These are phyloP conservation scores for Trichoderma orchidacearum DNA, from an alignment of 495 filamentous ascomycete genomes.

Conservation along the genomic window DNA sequence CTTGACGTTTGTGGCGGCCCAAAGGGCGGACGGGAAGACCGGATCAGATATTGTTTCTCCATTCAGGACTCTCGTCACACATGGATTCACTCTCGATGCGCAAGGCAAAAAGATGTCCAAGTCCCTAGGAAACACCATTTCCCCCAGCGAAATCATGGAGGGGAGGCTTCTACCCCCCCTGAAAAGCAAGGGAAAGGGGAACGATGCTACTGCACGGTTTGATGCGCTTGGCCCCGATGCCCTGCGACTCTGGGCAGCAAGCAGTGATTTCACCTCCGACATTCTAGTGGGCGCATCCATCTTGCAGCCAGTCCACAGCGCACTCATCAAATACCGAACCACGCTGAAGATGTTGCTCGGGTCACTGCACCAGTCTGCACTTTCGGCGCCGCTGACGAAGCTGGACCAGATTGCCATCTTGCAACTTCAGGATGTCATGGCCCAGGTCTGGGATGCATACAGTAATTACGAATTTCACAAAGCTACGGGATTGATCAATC, in stretches of 20 bases:
- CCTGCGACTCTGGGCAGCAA: slow-evolving; percentile 83
- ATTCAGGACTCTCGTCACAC: slow-evolving; percentile 77
- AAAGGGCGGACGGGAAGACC: slow-evolving; percentile 9
- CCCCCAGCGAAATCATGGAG: slow-evolving; percentile 70
- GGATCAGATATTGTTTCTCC: slow-evolving; percentile 29
- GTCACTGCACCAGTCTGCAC: slow-evolving; percentile 49
- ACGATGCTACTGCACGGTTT: slow-evolving; percentile 7
- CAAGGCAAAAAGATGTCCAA: slow-evolving; percentile 97
- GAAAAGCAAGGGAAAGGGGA: slow-evolving; percentile 24
- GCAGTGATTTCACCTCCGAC: slow-evolving; percentile 81
- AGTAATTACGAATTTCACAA: slow-evolving; percentile 71
- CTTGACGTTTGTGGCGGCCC: slow-evolving; percentile 55
- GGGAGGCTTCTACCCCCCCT: slow-evolving; percentile 45
- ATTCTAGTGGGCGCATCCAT: slow-evolving; percentile 64
- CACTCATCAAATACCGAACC: slow-evolving; percentile 71
- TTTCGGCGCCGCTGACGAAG: slow-evolving; percentile 28
- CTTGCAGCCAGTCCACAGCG: slow-evolving; percentile 57
- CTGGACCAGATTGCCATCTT: slow-evolving; percentile 64
- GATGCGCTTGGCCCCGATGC: slow-evolving; percentile 60
- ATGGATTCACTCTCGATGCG: slow-evolving; percentile 86
- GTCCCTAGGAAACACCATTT: slow-evolving; percentile 80
- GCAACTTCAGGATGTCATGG: slow-evolving; percentile 51
- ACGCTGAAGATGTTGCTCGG: slow-evolving; percentile 83
- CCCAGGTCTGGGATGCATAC: slow-evolving; percentile 46
- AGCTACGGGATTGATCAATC: slow-evolving; percentile 55